Percentiles rank a stretch among this genome's conserved stretches.
These are phyloP conservation scores for Cubamyces sp. DNA, from an alignment of 768 basidiomycete species.

Conservation along the genomic window DNA sequence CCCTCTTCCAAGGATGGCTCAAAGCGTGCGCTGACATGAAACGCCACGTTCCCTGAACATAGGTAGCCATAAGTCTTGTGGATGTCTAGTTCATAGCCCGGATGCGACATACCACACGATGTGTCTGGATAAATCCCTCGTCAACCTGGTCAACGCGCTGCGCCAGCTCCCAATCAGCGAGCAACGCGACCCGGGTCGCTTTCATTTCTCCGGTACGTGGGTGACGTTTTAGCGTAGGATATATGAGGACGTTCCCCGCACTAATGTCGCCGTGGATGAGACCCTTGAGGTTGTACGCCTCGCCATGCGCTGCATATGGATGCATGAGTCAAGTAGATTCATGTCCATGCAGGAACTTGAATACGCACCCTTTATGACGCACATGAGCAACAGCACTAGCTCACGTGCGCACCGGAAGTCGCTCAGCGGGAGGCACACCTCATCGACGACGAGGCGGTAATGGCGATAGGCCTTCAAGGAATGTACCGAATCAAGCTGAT, in stretches of 20 bases:
- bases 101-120: background rate
- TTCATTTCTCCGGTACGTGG: background rate
- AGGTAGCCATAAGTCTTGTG: no score
- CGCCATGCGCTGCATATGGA: background rate
- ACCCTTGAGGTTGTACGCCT: background rate
- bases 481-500: no score
- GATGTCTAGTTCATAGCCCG: no score
- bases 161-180: conserved; percentile 19
- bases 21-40: conserved; percentile 10
- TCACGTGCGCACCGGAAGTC: background rate
- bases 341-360: no score
- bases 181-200: background rate
- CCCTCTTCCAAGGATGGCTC: background rate
- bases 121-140: background rate
- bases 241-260: conserved; percentile 9
- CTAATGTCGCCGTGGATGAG: conserved; percentile 18
- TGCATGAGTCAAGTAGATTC: no score
- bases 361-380: background rate
- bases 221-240: background rate
- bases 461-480: background rate
- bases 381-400: background rate
- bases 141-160: background rate
- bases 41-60: conserved; percentile 9
- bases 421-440: background rate
- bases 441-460: conserved; percentile 6